Base-by-base conservation (phyloP, 192 early-diverging fungal species). In the Backusella circina region DNA sequence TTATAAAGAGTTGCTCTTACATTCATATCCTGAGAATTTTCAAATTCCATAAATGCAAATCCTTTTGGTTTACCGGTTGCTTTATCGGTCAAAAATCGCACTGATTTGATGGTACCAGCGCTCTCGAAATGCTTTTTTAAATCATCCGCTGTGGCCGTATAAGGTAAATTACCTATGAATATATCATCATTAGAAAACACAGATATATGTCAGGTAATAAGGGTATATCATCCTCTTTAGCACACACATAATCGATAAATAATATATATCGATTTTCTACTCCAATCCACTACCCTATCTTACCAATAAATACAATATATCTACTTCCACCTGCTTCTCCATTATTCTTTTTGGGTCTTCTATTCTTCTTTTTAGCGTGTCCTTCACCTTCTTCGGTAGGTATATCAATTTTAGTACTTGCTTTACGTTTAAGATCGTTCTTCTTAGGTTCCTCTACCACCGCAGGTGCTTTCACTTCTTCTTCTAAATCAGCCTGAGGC, bases 41-140 rank as follows among this genome's bases (percentile, higher is more conserved):
- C 84, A 70, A 93, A 88, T 78, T 93, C 91, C 35, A 89, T 80
- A 83, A 93, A 93, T 26, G 91, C 90, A 82, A 91, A 93, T 2
- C 91, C 91, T 64, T 90, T 89, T 72, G 88, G 88, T 79, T 91
- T 91, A 64, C 88, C 88, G 1, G 91, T 91, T 2, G 81, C 78
- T 75, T 91, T 93, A 74, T 93, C 86, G 26, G 90, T 91, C 78
- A 90, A 86, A 26, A 93, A 73, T 32, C 91, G 90, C 5, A 89
- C 84, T 0, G 90, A 90, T 15, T 80, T 74, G n/a, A 88, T 86
- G 28, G 75, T 81, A 72, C 80, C 88, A 73, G 86, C 90, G 26
- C 78, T 76, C 73, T 88, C 84, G 67, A 93, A 84, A 71, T 90
- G 88, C 73, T 85, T 81, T 47, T 84, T 79, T 36, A 93, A 76